These are phyloP conservation scores for Berberis vulgaris DNA, from an alignment of 164 flowering plant genomes.

Conservation along the genomic window DNA sequence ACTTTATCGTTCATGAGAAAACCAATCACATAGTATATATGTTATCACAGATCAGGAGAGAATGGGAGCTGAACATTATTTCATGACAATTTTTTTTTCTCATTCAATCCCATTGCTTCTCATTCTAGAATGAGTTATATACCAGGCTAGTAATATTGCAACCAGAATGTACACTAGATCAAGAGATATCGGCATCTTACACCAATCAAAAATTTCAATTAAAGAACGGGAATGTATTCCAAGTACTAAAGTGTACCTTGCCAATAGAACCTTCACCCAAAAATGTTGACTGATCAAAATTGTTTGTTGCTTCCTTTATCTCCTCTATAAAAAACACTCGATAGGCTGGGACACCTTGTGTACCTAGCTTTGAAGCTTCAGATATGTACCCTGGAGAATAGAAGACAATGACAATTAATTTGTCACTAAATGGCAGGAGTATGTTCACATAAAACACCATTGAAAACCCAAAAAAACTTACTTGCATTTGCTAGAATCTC, in stretches of 20 bases:
- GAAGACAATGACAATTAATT: constrained; percentile 2
- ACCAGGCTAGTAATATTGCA: no score
- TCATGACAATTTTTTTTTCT: no score
- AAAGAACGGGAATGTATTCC: no score
- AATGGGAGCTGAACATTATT: no score
- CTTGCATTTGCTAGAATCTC: constrained; percentile 81
- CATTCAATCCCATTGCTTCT: no score
- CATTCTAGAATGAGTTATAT: no score
- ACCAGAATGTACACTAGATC: no score
- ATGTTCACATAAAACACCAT: background rate
- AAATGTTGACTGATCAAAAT: constrained; percentile 46
- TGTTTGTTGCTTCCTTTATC: constrained; percentile 67
- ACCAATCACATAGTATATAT: no score
- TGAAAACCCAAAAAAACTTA: constrained; percentile 25
- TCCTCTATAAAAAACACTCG: constrained; percentile 57
- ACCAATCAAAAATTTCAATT: no score
- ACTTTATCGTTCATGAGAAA: no score
- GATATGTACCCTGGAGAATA: constrained; percentile 61
- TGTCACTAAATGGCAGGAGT: background rate
- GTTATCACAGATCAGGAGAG: no score
- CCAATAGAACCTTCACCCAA: constrained; percentile 74
- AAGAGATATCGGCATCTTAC: no score
- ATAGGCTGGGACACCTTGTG: constrained; percentile 44
- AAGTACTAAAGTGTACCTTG: constrained; percentile 38
- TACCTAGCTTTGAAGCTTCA: constrained; percentile 55